Evolutionary conservation across 805 yeast species (phyloP), one percentile per base, ranked within the genome.

Genomic region (Komagataella populi): DNA sequence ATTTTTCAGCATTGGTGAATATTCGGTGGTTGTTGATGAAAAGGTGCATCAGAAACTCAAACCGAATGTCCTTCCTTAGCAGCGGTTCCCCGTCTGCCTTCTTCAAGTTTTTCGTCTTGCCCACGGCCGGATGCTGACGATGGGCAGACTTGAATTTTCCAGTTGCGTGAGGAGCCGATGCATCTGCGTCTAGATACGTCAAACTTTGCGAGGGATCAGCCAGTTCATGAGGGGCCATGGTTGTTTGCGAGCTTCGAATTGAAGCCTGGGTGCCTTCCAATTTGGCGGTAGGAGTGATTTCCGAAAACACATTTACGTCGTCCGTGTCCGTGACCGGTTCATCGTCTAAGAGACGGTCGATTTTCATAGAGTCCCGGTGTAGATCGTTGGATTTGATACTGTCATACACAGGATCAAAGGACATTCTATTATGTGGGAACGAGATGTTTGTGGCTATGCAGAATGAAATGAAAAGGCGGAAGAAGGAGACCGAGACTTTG

Each of bases 1-100:
- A 71, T 3, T 64, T 63, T 14, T 59, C 59, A 45, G 62, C 63
- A 58, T 84, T 84, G 12, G 83, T 79, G 66, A 91, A 91, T 2
- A 85, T 87, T 44, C 74, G 67, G 46, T 74, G 67, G 24, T 74
- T 70, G 61, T 88, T 84, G 58, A 75, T 72, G 59, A 91, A 84
- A 7, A 91, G 66, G 23, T 71, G 70, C 48, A 73, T 69, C 51
- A 91, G 68, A 57, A 90, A 87, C 56, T 84, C 89, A 64, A 81
- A 85, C 64, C 89, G 96, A 52, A 91, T 83, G 59, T 91, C 98
- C 51, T 70, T 75, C 49, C 98, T 73, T 84, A 93, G 86, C 53
- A 90, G 80, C 18, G 96, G 95, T 59, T 86, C 95, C 5, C 98
- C 96, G 61, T 91, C 98, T 17, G 80, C 74, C 62, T 90, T 91